Conservation (phyloP, 495 filamentous ascomycete species). For the Neurospora sp. region DNA sequence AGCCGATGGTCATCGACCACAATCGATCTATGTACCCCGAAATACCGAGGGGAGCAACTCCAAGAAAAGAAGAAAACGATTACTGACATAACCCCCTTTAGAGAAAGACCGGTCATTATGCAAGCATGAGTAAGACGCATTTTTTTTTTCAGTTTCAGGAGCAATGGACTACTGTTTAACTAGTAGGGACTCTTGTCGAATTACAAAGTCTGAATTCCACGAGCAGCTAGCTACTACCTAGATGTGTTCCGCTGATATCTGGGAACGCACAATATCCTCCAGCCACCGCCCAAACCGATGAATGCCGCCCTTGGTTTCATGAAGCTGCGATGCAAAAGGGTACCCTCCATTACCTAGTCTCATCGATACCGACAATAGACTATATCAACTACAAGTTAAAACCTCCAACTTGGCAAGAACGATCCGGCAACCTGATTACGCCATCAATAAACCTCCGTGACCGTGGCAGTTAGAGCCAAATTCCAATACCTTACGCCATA, state of each 20-base stretch:
- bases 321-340: not conserved
- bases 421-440: not conserved
- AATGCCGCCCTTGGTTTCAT: not conserved
- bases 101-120: not conserved
- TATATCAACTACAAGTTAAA: not conserved
- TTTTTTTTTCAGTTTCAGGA: not conserved
- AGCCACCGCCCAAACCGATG: not conserved
- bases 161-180: not conserved
- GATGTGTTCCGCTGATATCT: not conserved
- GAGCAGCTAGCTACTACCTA: not conserved
- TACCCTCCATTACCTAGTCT: not conserved
- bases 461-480: not conserved
- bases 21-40: not conserved
- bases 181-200: not conserved
- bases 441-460: not conserved
- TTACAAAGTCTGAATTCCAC: not conserved
- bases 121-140: not conserved
- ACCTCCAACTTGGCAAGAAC: not conserved
- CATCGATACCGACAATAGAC: not conserved
- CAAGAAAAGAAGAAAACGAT: not conserved
- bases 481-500: not conserved
- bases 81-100: not conserved
- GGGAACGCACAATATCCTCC: not conserved
- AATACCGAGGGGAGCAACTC: not conserved
- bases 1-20: not conserved